Base-by-base conservation (phyloP, 2,329 filamentous ascomycete genomes). In the Escovopsis sp. region DNA sequence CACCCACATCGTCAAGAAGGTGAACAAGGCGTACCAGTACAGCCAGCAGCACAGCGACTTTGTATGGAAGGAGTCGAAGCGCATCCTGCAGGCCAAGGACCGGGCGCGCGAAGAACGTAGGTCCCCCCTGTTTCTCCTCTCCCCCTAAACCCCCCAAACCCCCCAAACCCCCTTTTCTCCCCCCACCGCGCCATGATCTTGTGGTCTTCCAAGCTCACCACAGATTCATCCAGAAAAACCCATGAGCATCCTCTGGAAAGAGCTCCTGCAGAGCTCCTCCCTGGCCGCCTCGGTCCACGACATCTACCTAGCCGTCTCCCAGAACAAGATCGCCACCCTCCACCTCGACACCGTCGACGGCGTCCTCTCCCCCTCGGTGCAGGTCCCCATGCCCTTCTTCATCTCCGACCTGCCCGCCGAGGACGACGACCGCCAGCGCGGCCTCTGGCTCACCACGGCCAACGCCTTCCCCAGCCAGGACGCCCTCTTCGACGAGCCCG, bases 11-110 rank as follows among this genome's bases (percentile, higher is more conserved):
- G 79, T 87, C 43, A 90, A 87, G 55, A 92, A 92, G 57, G 78
- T 94, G 47, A 87, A 86, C 51, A 93, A 88, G 60, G 84, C 83
- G 4, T 72, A 94, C 51, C 92, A 90, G 52, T 90, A 88, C 57
- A 87, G 87, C 52, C 88, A 98, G 58, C 80, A 87, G 45, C 79
- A 82, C 40, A 81, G 77, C 38, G 80, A 87, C 46, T 96, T 94
- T 53, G 81, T 98, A 4, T 90, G 84, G 76, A 81, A 79, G 48
- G 85, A 98, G 52, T 84, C 83, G 3, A 86, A 90, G 54, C 73
- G 72, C 39, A 88, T 96, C 33, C 63, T 90, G 21, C 65, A 72
- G 25, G 65, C 90, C 47, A 92, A 90, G 52, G 80, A 92, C 43
- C 84, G 83, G 49, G 84, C 77, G 2, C 75, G 79, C 39, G 84